Evolutionary conservation across 1,139 yeast species (phyloP), one percentile per base, ranked within the genome.

Genomic region (Geotrichum candidum): DNA sequence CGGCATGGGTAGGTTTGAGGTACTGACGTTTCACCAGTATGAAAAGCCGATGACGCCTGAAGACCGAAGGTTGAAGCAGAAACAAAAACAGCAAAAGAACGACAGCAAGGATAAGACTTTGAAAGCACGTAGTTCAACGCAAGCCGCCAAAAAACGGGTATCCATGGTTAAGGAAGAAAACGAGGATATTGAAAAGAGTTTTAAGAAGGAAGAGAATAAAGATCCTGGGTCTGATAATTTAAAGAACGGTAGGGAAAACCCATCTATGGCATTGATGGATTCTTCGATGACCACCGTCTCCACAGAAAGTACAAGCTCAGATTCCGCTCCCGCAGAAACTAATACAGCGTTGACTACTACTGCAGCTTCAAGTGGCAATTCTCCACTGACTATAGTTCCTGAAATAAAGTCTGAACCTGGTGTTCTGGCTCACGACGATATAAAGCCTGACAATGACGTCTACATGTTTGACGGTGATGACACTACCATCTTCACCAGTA

Each of bases 1-100:
- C 29, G 62, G 62, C 5, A 60, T 60, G 62, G 64, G 64, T 13
- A 45, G 61, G 22, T 62, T 59, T 50, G 64, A 62, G 48, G 62
- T 59, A 11, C 51, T 62, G 52, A 62, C 64, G 15, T 62, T 62
- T 29, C 64, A 62, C 38, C 64, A 59, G 33, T 62, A 62, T 38
- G 64, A 62, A 53, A 56, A 51, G 56, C 62, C 61, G 2, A 53
- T 56, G 57, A 55, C 62, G 15, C 58, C 61, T 22, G 58, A 57
- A 46, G 62, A 60, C 41, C 11, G 56, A 53, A 27, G 60, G 29
- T 18, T 53, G 15, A 58, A 58, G 41, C 60, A 57, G 50, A 58
- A 57, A 33, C 59, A 55, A 46, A 58, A 61, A 38, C 46, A 45
- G 11, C 27, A 41, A 25, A 51, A 56, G 10, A 33, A 10, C 18